Percentiles rank a stretch among this genome's conserved stretches.
These are phyloP conservation scores for Eucalyptus microcorys DNA, from an alignment of 345 rosid species.

Conservation along the genomic window DNA sequence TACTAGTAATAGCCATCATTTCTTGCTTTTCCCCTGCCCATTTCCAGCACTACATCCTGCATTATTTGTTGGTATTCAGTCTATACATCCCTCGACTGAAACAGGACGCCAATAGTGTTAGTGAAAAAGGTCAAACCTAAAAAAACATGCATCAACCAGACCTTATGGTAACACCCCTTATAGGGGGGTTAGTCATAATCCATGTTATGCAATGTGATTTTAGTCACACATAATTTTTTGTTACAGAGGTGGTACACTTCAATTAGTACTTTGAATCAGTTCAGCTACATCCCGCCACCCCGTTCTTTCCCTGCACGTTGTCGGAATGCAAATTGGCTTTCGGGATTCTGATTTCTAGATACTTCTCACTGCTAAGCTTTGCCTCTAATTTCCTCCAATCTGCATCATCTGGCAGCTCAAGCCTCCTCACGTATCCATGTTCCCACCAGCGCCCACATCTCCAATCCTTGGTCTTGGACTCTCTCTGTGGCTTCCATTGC, in stretches of 20 bases:
- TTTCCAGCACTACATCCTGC: neutral
- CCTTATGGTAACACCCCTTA: neutral
- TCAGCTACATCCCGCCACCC: neutral
- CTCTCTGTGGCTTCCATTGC: constrained; percentile 42
- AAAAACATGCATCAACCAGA: neutral
- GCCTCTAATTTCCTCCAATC: constrained; percentile 48
- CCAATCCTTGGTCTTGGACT: constrained; percentile 48
- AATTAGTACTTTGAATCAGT: neutral
- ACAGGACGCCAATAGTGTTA: neutral
- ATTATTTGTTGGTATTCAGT: neutral
- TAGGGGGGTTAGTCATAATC: neutral
- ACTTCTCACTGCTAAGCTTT: constrained; percentile 11
- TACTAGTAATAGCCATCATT: neutral
- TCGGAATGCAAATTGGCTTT: neutral
- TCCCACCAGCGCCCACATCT: constrained; percentile 83
- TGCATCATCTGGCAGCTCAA: constrained; percentile 77
- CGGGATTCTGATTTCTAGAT: constrained; percentile 59
- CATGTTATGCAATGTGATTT: neutral
- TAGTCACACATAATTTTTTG: neutral
- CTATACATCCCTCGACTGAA: neutral
- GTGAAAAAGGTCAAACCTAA: neutral
- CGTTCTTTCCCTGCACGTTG: neutral
- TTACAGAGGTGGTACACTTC: neutral
- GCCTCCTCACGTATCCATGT: constrained; percentile 63
- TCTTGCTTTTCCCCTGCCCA: neutral